Conservation (phyloP, 176 grass and related monocot species). For the Oryza coarctata region DNA sequence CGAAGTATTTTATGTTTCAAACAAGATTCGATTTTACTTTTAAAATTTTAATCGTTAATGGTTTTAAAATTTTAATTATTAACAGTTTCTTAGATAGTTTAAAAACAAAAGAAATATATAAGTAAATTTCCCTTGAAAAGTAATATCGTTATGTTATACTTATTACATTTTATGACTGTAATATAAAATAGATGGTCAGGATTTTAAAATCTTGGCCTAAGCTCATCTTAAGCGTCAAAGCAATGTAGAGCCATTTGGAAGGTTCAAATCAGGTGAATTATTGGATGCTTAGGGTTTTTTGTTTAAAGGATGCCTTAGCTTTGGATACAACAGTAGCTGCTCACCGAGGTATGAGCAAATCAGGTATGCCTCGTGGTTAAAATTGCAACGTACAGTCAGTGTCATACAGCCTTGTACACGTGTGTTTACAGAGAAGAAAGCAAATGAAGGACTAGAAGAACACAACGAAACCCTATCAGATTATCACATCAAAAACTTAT, state of each 20-base stretch:
- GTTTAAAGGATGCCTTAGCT: not conserved
- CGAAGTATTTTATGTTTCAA: no score
- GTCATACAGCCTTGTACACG: conserved; percentile 40
- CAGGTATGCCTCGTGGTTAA: conserved; percentile 2
- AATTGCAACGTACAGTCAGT: conserved; percentile 23
- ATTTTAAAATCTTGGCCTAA: no score
- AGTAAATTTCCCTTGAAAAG: no score
- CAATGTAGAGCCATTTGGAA: not conserved
- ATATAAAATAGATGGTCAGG: no score
- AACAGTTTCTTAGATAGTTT: no score
- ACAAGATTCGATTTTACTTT: no score
- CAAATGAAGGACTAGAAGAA: not conserved
- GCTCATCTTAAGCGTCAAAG: no score
- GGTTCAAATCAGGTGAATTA: not conserved
- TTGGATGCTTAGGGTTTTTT: not conserved
- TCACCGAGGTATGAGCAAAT: conserved; percentile 6
- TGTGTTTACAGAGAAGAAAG: conserved; percentile 25
- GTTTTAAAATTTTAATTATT: no score
- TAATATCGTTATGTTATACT: no score
- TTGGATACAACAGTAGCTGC: not conserved
- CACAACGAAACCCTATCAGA: conserved; percentile 39
- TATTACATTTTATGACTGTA: no score
- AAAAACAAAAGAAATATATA: no score
- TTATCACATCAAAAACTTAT: conserved; percentile 55
- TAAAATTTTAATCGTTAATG: no score